Percentiles rank a stretch among this genome's conserved stretches.
Evolutionary conservation across 2,329 filamentous ascomycete species (phyloP).

Genomic region (Zalaria obscura): DNA sequence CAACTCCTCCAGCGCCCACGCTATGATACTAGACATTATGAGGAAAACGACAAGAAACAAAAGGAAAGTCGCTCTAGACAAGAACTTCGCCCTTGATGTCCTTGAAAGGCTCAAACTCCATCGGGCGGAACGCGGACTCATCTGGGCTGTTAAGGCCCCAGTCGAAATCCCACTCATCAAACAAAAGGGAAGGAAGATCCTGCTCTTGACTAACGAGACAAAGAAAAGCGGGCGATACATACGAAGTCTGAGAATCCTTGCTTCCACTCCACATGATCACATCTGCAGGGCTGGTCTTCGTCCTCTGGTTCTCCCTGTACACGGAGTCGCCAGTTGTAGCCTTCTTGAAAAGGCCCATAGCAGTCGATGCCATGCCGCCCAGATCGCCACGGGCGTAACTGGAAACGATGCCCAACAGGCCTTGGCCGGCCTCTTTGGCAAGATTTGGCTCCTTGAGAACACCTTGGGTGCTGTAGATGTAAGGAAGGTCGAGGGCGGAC

Average conservation of each 20-base stretch:
- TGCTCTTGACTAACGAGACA: background rate
- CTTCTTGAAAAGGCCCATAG: slow-evolving; percentile 80
- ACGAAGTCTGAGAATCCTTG: slow-evolving; percentile 91
- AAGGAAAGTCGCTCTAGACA: slow-evolving; percentile 6
- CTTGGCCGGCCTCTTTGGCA: slow-evolving; percentile 64
- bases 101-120: slow-evolving; percentile 4
- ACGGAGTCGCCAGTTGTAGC: slow-evolving; percentile 66
- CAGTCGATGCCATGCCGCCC: slow-evolving; percentile 61
- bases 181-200: no score
- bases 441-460: slow-evolving; percentile 70
- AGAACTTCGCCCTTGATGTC: slow-evolving; percentile 10
- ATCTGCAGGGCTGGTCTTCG: slow-evolving; percentile 87
- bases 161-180: background rate
- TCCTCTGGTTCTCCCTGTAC: slow-evolving; percentile 67
- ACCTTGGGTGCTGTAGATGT: slow-evolving; percentile 69
- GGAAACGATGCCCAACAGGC: slow-evolving; percentile 55
- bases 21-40: background rate
- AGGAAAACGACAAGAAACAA: background rate
- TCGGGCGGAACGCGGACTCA: background rate
- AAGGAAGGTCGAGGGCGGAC: slow-evolving; percentile 62
- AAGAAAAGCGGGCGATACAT: slow-evolving; percentile 28
- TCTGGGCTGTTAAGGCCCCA: background rate
- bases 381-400: slow-evolving; percentile 77
- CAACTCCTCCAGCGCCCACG: background rate
- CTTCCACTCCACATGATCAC: slow-evolving; percentile 97